Conservation (phyloP, 768 basidiomycete species). For the Lentinus tigrinus region DNA sequence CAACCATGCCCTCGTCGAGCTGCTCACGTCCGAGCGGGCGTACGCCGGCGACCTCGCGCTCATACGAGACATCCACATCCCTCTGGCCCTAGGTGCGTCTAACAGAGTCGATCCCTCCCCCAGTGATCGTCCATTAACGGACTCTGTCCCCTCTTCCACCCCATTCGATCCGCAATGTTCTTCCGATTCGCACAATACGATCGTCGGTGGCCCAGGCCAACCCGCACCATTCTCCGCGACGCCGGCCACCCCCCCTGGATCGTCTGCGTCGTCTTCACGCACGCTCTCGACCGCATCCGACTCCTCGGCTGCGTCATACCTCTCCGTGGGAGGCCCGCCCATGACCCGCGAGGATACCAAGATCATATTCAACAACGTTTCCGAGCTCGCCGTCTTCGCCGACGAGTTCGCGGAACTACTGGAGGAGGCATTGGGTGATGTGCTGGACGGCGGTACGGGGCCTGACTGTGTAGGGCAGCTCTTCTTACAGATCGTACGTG, state of each 20-base stretch:
- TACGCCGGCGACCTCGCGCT: slow-evolving; percentile 83
- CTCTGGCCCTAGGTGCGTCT: slow-evolving; percentile 68
- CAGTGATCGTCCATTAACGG: slow-evolving; percentile 13
- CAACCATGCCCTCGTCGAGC: slow-evolving; percentile 72
- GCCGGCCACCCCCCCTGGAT: slow-evolving; percentile 39
- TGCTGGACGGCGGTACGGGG: slow-evolving; percentile 63
- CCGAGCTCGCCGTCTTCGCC: slow-evolving; percentile 71
- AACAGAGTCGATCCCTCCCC: neutral
- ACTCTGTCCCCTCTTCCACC: neutral
- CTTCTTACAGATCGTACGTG: slow-evolving; percentile 69
- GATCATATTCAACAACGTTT: slow-evolving; percentile 75
- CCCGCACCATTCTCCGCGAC: slow-evolving; percentile 38
- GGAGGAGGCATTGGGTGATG: slow-evolving; percentile 62
- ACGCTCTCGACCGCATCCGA: slow-evolving; percentile 53
- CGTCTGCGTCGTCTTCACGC: slow-evolving; percentile 51
- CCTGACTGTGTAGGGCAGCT: slow-evolving; percentile 69
- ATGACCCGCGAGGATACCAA: slow-evolving; percentile 71
- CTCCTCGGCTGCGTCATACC: slow-evolving; percentile 24
- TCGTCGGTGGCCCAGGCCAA: slow-evolving; percentile 34
- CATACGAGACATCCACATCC: slow-evolving; percentile 76
- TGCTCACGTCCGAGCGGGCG: slow-evolving; percentile 76
- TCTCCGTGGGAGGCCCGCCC: slow-evolving; percentile 41
- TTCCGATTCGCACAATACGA: neutral
- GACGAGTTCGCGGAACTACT: slow-evolving; percentile 64
- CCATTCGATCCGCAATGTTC: neutral